Evolutionary conservation across 441 rosid genomes (phyloP).

Genomic region (Codiaeum variegatum): DNA sequence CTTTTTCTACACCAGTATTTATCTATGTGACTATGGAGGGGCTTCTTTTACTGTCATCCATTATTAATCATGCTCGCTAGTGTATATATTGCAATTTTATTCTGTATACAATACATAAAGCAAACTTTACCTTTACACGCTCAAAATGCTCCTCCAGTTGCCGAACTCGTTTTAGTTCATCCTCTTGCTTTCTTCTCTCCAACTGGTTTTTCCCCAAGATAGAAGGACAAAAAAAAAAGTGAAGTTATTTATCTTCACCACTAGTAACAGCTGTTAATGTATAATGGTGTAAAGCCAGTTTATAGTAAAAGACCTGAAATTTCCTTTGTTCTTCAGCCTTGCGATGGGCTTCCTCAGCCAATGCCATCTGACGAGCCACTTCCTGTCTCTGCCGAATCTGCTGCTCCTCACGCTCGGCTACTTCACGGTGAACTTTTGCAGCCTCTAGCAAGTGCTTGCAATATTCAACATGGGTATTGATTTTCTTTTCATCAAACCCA

Average conservation of each 20-base stretch:
- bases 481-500: constrained; percentile 97
- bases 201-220: constrained; percentile 46
- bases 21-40: background rate
- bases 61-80: background rate
- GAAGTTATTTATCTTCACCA: constrained; percentile 6
- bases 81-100: background rate
- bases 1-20: background rate
- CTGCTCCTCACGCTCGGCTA: constrained; percentile 92
- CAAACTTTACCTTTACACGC: constrained; percentile 74
- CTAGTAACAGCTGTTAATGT: constrained; percentile 1
- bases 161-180: constrained; percentile 76
- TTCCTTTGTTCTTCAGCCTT: constrained; percentile 98
- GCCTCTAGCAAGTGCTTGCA: constrained; percentile 93
- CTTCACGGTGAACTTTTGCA: constrained; percentile 95
- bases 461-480: constrained; percentile 95
- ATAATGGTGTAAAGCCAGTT: constrained; percentile 22
- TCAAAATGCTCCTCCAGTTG: constrained; percentile 90
- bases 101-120: background rate
- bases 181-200: constrained; percentile 97
- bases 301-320: constrained; percentile 52
- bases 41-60: background rate
- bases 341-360: constrained; percentile 99
- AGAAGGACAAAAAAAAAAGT: constrained; percentile 20
- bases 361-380: constrained; percentile 92
- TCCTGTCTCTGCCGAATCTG: constrained; percentile 92